These are phyloP conservation scores for Nicotiana benthamiana DNA, from an alignment of 257 asterid species.

Conservation along the genomic window DNA sequence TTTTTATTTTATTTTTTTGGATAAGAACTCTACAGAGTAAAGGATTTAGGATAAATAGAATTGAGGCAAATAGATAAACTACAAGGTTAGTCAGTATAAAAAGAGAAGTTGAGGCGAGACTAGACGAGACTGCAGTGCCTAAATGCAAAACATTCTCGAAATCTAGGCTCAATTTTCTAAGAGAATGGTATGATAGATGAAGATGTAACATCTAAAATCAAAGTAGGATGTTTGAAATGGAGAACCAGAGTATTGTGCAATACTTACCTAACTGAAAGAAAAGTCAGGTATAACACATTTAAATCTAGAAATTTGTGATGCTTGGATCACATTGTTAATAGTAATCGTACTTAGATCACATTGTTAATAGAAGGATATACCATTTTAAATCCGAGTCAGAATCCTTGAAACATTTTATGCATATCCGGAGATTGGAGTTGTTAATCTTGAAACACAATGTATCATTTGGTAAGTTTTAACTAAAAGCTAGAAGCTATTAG, in stretches of 20 bases:
- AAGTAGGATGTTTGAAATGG: too few relatives aligned
- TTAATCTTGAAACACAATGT: not conserved
- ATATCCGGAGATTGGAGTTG: not conserved
- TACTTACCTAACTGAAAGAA: too few relatives aligned
- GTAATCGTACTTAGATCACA: not conserved
- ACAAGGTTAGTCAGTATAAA: not conserved
- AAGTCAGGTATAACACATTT: not conserved
- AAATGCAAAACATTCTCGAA: not conserved
- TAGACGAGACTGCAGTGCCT: not conserved
- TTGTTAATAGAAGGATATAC: not conserved
- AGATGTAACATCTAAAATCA: not conserved
- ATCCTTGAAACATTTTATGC: not conserved
- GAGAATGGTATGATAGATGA: not conserved
- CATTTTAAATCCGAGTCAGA: not conserved
- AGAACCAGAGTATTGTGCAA: too few relatives aligned
- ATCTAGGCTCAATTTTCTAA: not conserved
- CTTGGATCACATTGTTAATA: not conserved
- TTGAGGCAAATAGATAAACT: not conserved
- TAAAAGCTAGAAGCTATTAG: not conserved
- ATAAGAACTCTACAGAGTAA: not conserved
- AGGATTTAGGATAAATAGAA: not conserved
- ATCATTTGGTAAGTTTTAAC: not conserved
- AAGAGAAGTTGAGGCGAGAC: not conserved
- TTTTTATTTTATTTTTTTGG: not conserved
- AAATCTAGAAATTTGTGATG: not conserved